Evolutionary conservation across 352 stramenopile species (phyloP).

Genomic region (Phytopythium delawarense): DNA sequence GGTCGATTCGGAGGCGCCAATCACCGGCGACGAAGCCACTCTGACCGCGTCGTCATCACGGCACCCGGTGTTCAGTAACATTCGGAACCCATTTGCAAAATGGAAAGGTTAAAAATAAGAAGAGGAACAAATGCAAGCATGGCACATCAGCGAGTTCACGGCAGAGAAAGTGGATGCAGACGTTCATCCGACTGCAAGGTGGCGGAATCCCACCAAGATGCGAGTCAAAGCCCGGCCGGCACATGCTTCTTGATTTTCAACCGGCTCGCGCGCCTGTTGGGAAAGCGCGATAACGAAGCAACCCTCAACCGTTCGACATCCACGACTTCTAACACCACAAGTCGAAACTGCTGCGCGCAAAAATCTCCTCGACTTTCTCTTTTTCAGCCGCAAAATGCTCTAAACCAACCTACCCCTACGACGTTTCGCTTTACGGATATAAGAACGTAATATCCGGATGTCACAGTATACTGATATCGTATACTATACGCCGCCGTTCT

Average conservation of each 20-base stretch:
- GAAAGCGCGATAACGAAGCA: not conserved
- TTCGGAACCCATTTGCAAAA: constrained; percentile 1
- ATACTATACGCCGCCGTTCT: not conserved
- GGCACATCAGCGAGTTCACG: no score
- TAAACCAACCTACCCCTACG: not conserved
- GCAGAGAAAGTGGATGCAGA: no score
- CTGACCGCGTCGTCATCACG: not conserved
- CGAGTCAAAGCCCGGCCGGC: no score
- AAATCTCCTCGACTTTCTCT: no score
- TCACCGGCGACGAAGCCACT: not conserved
- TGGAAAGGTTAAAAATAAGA: not conserved
- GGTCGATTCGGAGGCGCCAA: not conserved
- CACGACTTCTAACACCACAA: no score
- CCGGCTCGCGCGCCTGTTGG: not conserved
- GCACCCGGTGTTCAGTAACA: not conserved
- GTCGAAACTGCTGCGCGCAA: no score
- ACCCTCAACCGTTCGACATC: not conserved
- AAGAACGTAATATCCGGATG: not conserved
- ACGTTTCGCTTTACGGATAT: not conserved
- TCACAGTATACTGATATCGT: not conserved
- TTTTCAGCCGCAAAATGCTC: not conserved
- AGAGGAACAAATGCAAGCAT: not conserved
- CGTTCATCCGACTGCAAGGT: no score
- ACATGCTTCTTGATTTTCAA: not conserved
- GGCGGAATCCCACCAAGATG: not conserved